These are phyloP conservation scores for Tagetes patula DNA, from an alignment of 129 eudicot genomes.

Conservation along the genomic window DNA sequence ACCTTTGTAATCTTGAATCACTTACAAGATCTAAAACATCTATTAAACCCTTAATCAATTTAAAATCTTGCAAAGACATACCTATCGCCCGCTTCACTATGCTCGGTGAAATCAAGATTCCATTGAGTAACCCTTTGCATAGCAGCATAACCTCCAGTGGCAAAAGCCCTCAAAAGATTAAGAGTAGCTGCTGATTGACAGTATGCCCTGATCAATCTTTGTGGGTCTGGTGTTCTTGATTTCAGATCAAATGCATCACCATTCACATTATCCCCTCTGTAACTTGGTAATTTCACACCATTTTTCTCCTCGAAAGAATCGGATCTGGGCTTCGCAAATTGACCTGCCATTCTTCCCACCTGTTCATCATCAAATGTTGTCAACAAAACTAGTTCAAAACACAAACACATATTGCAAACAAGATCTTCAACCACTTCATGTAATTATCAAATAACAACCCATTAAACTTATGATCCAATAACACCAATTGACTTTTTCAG, in stretches of 20 bases:
- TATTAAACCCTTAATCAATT: not conserved
- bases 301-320: slow-evolving; percentile 78
- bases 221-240: slow-evolving; percentile 88
- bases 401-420: not conserved
- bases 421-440: slow-evolving; percentile 1
- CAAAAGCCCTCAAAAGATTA: slow-evolving; percentile 93
- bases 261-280: slow-evolving; percentile 88
- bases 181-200: slow-evolving; percentile 89
- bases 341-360: slow-evolving; percentile 99
- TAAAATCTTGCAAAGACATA: slow-evolving; percentile 26
- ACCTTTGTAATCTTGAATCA: not conserved
- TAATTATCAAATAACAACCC: not conserved
- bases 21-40: not conserved
- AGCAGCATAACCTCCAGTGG: slow-evolving; percentile 96
- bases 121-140: slow-evolving; percentile 94
- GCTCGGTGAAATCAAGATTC: slow-evolving; percentile 86
- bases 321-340: slow-evolving; percentile 93
- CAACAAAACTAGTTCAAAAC: slow-evolving; percentile 15
- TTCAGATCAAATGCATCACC: slow-evolving; percentile 81
- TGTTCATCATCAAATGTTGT: slow-evolving; percentile 20
- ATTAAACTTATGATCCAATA: not conserved
- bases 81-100: slow-evolving; percentile 93
- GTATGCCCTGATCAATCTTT: slow-evolving; percentile 92
- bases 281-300: slow-evolving; percentile 89
- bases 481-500: not conserved